Conservation (phyloP, 2,329 filamentous ascomycete genomes). For the Pyricularia sp. region DNA sequence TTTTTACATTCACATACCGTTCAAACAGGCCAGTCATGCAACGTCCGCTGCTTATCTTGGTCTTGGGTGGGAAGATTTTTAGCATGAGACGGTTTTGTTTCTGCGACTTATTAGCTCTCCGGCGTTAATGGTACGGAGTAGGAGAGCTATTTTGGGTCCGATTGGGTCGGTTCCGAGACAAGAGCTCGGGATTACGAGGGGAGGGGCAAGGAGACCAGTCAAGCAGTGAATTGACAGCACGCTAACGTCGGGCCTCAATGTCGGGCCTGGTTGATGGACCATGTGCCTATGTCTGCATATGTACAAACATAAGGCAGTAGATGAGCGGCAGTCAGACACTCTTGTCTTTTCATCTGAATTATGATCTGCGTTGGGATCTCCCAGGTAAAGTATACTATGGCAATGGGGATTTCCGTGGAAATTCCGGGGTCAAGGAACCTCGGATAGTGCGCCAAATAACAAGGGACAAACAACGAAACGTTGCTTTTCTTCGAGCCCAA, state of each 20-base stretch:
- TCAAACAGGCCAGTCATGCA: background rate
- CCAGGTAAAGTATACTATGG: background rate
- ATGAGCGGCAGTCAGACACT: background rate
- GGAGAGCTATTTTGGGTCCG: background rate
- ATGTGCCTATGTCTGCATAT: background rate
- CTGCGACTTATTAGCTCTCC: background rate
- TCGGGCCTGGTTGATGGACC: background rate
- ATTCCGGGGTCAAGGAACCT: background rate
- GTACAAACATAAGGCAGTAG: background rate
- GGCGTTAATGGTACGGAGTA: too few species aligned
- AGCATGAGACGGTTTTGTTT: background rate
- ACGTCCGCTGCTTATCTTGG: background rate
- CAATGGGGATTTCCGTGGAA: background rate
- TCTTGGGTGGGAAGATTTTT: background rate
- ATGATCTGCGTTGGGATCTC: background rate
- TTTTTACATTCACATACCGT: background rate
- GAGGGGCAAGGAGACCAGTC: background rate
- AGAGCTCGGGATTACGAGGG: background rate
- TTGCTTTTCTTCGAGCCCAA: background rate
- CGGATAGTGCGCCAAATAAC: background rate
- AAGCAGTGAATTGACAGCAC: background rate
- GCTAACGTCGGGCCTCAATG: background rate
- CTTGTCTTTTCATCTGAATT: background rate
- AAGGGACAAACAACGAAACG: too few species aligned
- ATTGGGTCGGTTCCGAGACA: background rate